Conservation (phyloP, 768 basidiomycete genomes). For the Galerina marginata region DNA sequence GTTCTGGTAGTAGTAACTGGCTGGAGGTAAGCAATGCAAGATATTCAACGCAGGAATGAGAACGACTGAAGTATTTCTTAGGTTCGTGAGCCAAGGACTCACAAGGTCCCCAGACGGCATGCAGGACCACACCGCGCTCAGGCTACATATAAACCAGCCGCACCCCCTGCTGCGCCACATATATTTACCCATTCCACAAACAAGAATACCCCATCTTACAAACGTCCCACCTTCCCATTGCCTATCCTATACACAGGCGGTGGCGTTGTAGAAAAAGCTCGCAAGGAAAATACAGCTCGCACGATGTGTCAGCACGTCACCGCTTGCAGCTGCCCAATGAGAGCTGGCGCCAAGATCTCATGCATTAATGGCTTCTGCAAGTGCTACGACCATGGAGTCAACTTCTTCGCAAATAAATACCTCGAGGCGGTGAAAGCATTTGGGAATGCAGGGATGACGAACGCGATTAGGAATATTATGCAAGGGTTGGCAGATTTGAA, state of each 20-base stretch:
- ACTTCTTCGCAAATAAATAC: background rate
- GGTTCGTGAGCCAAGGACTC: background rate
- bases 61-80: background rate
- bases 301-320: background rate
- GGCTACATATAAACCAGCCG: too few species aligned
- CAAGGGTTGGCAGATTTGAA: background rate
- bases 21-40: background rate
- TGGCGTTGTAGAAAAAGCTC: background rate
- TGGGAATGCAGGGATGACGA: background rate
- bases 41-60: background rate
- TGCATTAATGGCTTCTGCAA: background rate
- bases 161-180: too few species aligned
- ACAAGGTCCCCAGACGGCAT: too few species aligned
- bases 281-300: background rate
- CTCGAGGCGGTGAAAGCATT: background rate
- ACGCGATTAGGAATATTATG: background rate
- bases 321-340: background rate
- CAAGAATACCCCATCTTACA: too few species aligned
- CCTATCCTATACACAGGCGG: too few species aligned
- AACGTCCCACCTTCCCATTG: too few species aligned
- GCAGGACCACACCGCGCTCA: too few species aligned
- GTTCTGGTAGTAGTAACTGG: background rate
- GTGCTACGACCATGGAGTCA: background rate
- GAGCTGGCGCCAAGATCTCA: background rate
- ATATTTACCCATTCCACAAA: too few species aligned